Evolutionary conservation across 805 yeast species (phyloP), one percentile per base, ranked within the genome.

Genomic region (Vanderwaltozyma yarrowii): DNA sequence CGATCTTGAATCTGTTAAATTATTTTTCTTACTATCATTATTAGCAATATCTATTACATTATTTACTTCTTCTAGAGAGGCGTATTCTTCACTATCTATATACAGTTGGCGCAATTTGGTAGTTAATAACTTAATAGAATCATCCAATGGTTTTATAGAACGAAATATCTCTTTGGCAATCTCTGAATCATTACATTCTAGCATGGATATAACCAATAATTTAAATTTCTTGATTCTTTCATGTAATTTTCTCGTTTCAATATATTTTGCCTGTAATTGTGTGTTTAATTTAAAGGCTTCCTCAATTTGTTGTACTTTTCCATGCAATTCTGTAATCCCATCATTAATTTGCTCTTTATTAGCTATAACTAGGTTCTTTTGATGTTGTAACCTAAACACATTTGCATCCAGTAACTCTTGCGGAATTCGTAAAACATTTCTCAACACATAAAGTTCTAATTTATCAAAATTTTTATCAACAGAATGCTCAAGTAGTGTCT

Each of bases 381-480:
- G 92, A 52, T 85, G 92, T 35, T 69, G 69, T 34, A 87, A 62
- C 34, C 80, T 59, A 39, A 88, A 62, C 66, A 74, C 76, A 5
- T 95, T 94, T 11, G 64, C 72, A 3, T 69, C 70, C 1, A 80
- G 67, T 25, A 84, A 63, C 12, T 77, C 81, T 5, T 60, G 60
- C 0, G 95, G 95, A 14, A 88, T 64, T 11, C 71, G 71, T 38
- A 88, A 66, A 11, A 88, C 74, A 54, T 88, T 88, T 51, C 95
- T 64, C 36, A 85, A 61, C 2, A 83, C 73, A 58, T 88, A 88
- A 25, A 86, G 62, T 60, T 88, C 96, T 49, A 84, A 77, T 55
- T 80, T 80, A 57, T 88, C 96, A 56, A 85, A 87, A 54, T 83
- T 83, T 47, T 70, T 70, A 60, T 87, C 95, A 10, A 87, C 80